Percentiles rank a stretch among this genome's conserved stretches.
phyloP scores from a whole-genome alignment of 2,329 filamentous ascomycete genomes.

The Atkinsonella hypoxylon region DNA sequence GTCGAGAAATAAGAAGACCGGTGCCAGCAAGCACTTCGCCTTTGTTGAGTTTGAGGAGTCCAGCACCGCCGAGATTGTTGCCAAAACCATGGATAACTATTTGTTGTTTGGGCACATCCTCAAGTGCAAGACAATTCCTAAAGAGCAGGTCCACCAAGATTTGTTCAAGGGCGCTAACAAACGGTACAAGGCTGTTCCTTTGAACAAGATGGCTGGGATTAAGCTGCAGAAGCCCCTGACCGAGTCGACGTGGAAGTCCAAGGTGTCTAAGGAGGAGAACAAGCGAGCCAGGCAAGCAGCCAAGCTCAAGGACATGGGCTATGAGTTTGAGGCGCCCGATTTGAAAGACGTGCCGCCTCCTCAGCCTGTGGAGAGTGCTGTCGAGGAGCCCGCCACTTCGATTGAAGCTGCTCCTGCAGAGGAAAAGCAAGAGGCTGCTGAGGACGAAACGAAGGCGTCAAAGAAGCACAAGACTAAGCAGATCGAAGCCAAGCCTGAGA shows the following conservation, averaged over 20 bases:
- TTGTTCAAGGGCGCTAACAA: conserved; percentile 85
- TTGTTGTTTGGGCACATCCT: conserved; percentile 89
- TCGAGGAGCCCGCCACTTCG: conserved; percentile 17
- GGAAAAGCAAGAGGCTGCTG: conserved; percentile 12
- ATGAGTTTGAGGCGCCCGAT: conserved; percentile 65
- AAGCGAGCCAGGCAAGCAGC: conserved; percentile 57
- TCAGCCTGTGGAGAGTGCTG: conserved; percentile 24
- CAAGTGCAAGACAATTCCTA: conserved; percentile 69
- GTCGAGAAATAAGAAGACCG: conserved; percentile 85
- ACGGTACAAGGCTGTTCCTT: conserved; percentile 78
- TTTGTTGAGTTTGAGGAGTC: conserved; percentile 86
- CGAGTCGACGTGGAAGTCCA: conserved; percentile 67
- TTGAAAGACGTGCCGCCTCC: conserved; percentile 46
- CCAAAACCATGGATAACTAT: conserved; percentile 96
- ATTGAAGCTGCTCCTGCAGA: conserved; percentile 25
- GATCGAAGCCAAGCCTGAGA: conserved; percentile 7
- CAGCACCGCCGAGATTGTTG: conserved; percentile 70
- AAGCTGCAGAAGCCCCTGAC: conserved; percentile 61
- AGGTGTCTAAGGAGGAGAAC: conserved; percentile 60
- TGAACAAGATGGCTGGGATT: conserved; percentile 74
- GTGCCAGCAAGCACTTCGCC: conserved; percentile 83
- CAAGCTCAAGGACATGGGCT: conserved; percentile 69
- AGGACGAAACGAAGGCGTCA: conserved; percentile 12
- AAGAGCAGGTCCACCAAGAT: conserved; percentile 65
- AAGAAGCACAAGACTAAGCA: conserved; percentile 12